Base-by-base conservation (phyloP, 1,139 yeast genomes). In the Cylindricascospora bacillispora region DNA sequence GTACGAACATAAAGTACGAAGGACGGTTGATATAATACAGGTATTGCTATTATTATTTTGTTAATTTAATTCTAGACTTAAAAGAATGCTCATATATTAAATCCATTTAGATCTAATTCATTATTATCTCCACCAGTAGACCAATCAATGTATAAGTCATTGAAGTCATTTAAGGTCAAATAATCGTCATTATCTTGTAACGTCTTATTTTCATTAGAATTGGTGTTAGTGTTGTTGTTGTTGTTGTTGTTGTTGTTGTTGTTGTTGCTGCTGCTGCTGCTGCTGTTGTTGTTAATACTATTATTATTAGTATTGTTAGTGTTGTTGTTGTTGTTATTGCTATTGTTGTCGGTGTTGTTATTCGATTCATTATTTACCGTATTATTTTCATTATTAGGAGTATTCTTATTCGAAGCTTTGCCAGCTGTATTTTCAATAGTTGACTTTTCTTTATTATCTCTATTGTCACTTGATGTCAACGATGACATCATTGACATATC, bases 121-220 rank as follows among this genome's bases (percentile, higher is more conserved):
- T 42, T 44, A 10, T 42, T 39, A 22, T 47, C 54, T 6, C 48
- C 52, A 7, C 41, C 39, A 1, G 43, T 46, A 41, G 52, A 31
- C 63, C 60, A 47, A 26, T 53, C 59, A 24, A 54, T 43, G 29
- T 53, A 53, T 16, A 51, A 35, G 31, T 53, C 56, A 33, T 52
- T 52, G 33, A 53, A 49, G 30, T 52, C 56, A 28, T 51, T 53
- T 27, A 52, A 36, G 6, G 57, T 52, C 35, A 52, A 33, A 28
- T 52, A 52, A 26, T 51, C 50, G 12, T 36, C 44, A 28, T 32
- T 39, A 24, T 44, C 47, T 18, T 7, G 21, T 18, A 27, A 9
- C 7, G 20, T 17, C 20, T 17, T 10, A 10, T 17, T 17, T 6
- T 17, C 10, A 3, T 22, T 22, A 4, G 28, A 12, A 12, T 17